A percentile compares a stretch with the other conserved stretches of the same genome.
phyloP scores from a whole-genome alignment of 306 rosid species.

The Castanea sativa region DNA sequence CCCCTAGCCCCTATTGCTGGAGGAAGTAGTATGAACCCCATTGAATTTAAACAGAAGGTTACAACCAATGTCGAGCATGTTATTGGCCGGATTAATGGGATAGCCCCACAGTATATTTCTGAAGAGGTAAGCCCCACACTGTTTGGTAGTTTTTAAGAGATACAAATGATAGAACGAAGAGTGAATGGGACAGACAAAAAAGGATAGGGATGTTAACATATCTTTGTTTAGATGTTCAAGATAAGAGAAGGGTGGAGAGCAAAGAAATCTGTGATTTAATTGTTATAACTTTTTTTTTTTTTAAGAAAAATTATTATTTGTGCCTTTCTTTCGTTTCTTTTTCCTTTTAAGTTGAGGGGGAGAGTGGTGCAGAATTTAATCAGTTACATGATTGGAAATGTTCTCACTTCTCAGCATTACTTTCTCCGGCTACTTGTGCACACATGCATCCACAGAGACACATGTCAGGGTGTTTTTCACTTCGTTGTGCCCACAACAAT shows the following conservation, averaged over 20 bases:
- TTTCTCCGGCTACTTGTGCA: too few species aligned
- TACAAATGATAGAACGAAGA: background rate
- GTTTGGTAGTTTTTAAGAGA: background rate
- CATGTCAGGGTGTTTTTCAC: background rate
- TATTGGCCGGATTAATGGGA: conserved; percentile 66
- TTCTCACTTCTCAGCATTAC: too few species aligned
- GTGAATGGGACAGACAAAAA: background rate
- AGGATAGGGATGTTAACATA: background rate
- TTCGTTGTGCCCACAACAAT: background rate
- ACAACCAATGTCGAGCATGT: conserved; percentile 82
- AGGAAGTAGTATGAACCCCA: conserved; percentile 73
- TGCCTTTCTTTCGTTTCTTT: too few species aligned
- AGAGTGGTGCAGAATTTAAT: too few species aligned
- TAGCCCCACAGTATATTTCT: conserved; percentile 81
- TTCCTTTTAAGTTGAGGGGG: too few species aligned
- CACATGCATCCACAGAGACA: background rate
- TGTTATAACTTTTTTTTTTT: background rate
- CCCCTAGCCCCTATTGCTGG: conserved; percentile 77
- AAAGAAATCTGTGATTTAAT: background rate
- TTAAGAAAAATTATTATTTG: too few species aligned
- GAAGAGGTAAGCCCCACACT: conserved; percentile 70
- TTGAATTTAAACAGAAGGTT: conserved; percentile 87
- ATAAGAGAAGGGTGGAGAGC: background rate
- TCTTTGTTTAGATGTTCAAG: background rate
- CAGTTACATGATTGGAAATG: too few species aligned